Base-by-base conservation (phyloP, 1,284 basidiomycete genomes). In the Omphalotus olearius region DNA sequence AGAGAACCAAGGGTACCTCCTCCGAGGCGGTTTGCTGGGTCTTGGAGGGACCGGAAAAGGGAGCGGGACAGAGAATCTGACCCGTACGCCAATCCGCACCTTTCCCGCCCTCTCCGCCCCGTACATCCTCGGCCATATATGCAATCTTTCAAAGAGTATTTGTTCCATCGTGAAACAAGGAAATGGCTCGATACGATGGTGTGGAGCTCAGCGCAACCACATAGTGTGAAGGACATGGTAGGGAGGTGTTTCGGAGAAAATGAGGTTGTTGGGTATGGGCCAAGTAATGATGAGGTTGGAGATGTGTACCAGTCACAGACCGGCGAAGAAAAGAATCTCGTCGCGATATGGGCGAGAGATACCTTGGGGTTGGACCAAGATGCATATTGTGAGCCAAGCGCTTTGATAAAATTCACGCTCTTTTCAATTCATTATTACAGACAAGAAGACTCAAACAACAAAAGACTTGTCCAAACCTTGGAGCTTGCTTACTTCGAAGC, bases 201-300 rank as follows among this genome's bases (percentile, higher is more conserved):
- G 13, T 89, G 87, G 86, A 83, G 80, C 47, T 83, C 80, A 13
- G 87, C 87, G 0, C 81, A 84, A 59, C 82, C 83, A 0, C 72
- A 76, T 26, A 88, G 79, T 56, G 86, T 89, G 1, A 66, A 70
- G 3, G 74, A 75, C 53, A 83, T 83, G 80, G 77, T 82, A 1
- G 58, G 69, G 38, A 66, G 68, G 25, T 71, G 75, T 35, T 83
- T 82, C 55, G 72, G 69, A 2, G 55, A 62, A 7, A 57, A 70
- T 9, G 64, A 67, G 37, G 57, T 62, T 17, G 57, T 65, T 42
- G 18, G 39, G 7, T 41, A 45, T 33, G 25, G 50, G 38, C 9
- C 42, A 51, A 17, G 35, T 26, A 6, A 25, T 17, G 16, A 14
- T 7, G 30, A 37, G 4, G 30, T 9, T 18, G 39, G 28, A 23